Conservation (phyloP, 2,329 filamentous ascomycete species). For the Fusarium albidum region DNA sequence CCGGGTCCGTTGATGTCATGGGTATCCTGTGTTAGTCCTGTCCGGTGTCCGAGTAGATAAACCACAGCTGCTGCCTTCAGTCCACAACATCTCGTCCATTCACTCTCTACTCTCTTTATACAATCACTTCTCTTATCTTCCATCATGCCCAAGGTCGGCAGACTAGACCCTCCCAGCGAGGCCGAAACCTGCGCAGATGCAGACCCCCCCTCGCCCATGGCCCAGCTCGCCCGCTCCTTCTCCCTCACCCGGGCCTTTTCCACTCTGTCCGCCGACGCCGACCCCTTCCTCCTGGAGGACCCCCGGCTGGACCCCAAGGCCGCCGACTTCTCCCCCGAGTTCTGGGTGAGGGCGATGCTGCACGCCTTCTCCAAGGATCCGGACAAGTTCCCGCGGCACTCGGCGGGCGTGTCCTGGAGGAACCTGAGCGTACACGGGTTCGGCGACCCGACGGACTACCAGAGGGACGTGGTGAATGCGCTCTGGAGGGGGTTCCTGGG, state of each 20-base stretch:
- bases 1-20: too few species aligned
- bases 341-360: conserved; percentile 18
- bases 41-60: too few species aligned
- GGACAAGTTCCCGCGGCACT: conserved; percentile 23
- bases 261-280: conserved; percentile 1
- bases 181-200: conserved; percentile 15
- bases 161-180: too few species aligned
- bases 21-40: too few species aligned
- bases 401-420: conserved; percentile 21
- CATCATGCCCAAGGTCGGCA: too few species aligned
- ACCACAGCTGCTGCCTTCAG: too few species aligned
- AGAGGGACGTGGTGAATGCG: conserved; percentile 22
- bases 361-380: conserved; percentile 31
- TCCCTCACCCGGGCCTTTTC: conserved; percentile 26
- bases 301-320: conserved; percentile 24
- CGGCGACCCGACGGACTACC: conserved; percentile 19
- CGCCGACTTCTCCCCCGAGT: conserved; percentile 13
- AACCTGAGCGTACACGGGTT: conserved; percentile 22
- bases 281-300: conserved; percentile 20
- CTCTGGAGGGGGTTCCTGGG: conserved; percentile 13
- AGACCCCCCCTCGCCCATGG: conserved; percentile 8
- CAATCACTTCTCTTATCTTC: too few species aligned
- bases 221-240: conserved; percentile 24
- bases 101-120: too few species aligned
- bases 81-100: too few species aligned